phyloP scores from a whole-genome alignment of 805 yeast species.

The Cyberlindnera maritima region DNA sequence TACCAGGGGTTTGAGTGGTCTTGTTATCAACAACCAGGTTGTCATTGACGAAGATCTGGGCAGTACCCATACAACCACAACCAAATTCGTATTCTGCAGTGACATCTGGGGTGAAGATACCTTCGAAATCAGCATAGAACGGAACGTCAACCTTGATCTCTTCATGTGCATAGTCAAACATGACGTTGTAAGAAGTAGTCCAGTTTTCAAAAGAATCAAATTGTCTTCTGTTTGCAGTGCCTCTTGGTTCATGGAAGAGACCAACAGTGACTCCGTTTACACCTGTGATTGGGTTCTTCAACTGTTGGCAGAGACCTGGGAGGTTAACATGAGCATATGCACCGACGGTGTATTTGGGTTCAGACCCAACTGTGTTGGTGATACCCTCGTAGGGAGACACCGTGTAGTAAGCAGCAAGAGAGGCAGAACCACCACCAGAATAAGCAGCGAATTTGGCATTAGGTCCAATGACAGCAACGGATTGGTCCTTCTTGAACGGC shows the following conservation, averaged over 20 bases:
- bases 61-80: constrained; percentile 50
- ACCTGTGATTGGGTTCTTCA: constrained; percentile 22
- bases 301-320: constrained; percentile 30
- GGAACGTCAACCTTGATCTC: constrained; percentile 18
- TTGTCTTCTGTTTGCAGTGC: constrained; percentile 20
- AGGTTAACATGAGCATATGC: constrained; percentile 33
- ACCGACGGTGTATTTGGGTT: constrained; percentile 33
- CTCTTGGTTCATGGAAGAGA: constrained; percentile 27
- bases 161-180: constrained; percentile 30
- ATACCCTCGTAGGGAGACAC: constrained; percentile 50
- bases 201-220: constrained; percentile 29
- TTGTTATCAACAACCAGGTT: constrained; percentile 53
- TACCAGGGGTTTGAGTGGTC: constrained; percentile 47
- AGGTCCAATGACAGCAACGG: constrained; percentile 56
- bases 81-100: constrained; percentile 50
- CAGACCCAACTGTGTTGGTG: constrained; percentile 24
- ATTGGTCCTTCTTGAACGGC: constrained; percentile 44
- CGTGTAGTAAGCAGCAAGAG: constrained; percentile 45
- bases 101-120: constrained; percentile 42
- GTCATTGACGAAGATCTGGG: constrained; percentile 49
- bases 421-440: constrained; percentile 64
- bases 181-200: constrained; percentile 17
- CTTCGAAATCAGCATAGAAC: constrained; percentile 46
- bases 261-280: constrained; percentile 25
- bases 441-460: constrained; percentile 47